Base-by-base conservation (phyloP, 352 stramenopile species). In the Halophytophthora batemanensis region DNA sequence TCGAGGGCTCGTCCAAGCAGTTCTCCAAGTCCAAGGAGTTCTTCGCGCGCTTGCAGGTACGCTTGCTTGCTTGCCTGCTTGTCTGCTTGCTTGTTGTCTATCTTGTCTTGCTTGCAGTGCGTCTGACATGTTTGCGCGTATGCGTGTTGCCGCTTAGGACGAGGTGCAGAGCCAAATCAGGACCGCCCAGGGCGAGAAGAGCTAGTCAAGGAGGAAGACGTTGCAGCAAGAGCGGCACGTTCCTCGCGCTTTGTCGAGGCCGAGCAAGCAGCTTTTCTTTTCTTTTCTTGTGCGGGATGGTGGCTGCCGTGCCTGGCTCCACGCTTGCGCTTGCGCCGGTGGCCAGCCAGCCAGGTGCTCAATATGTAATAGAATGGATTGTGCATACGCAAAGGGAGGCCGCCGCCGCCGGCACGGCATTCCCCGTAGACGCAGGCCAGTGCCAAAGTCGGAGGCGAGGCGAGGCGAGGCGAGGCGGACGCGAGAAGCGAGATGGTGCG, bases 1-100 rank as follows among this genome's bases (percentile, higher is more conserved):
- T 90, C 66, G 78, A 90, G 41, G 80, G 79, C 53, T 89, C 77
- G 14, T 79, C 76, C 34, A 86, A 86, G 63, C 79, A 90, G 64
- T 94, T 91, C 51, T 87, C 81, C 68, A 92, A 91, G 62, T 92
- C 81, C 52, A 92, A 90, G 59, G 83, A 90, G 57, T 94, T 94
- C 63, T 94, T 94, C 50, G 73, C 77, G 37, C 71, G 74, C 22
- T 61, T 91, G 46, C 78, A 89, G 76, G 77, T 88, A 48, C 29
- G 6, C 40, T 58, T 49, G 51, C n/a, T n/a, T n/a, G 64, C 61
- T 47, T 18, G 48, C 35, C 43, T 35, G 29, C 3, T 6, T 44
- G 19, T 22, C 7, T 45, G 18, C n/a, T 10, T 28, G 15, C n/a
- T 6, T 28, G 21, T 6, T 64, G 46, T 64, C 33, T 45, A 40